Percentiles rank a stretch among this genome's conserved stretches.
Evolutionary conservation across 2,329 filamentous ascomycete genomes (phyloP).

Genomic region (Fusarium hostae): DNA sequence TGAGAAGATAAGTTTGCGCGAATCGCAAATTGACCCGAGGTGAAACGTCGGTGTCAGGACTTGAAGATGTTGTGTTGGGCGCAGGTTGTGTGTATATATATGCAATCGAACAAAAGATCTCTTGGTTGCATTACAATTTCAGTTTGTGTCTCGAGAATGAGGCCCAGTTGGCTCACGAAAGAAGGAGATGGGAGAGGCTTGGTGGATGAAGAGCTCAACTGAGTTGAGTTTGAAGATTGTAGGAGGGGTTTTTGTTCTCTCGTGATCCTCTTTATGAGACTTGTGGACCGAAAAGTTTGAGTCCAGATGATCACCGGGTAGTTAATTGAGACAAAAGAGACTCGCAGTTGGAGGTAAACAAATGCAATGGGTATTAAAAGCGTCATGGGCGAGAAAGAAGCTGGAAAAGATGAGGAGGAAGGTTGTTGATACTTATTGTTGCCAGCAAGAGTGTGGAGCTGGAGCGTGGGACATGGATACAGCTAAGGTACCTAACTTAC

Average conservation of each 20-base stretch:
- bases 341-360: slow-evolving; percentile 6
- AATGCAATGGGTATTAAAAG: slow-evolving; percentile 24
- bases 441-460: slow-evolving; percentile 44
- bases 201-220: slow-evolving; percentile 29
- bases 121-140: slow-evolving; percentile 1
- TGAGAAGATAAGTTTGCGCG: slow-evolving; percentile 17
- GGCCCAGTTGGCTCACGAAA: slow-evolving; percentile 2
- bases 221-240: slow-evolving; percentile 24
- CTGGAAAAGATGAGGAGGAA: slow-evolving; percentile 43
- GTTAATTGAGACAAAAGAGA: background rate
- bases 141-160: background rate
- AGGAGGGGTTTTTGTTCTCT: slow-evolving; percentile 36
- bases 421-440: slow-evolving; percentile 47
- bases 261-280: slow-evolving; percentile 1
- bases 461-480: slow-evolving; percentile 36
- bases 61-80: background rate
- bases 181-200: slow-evolving; percentile 20
- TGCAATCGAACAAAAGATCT: background rate
- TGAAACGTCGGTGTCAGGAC: slow-evolving; percentile 11
- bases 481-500: slow-evolving; percentile 21
- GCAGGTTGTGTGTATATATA: background rate
- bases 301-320: background rate
- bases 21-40: slow-evolving; percentile 3
- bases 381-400: slow-evolving; percentile 37
- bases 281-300: slow-evolving; percentile 2